Evolutionary conservation across 768 basidiomycete species (phyloP), one percentile per base, ranked within the genome.

Genomic region (Tylopilus rubrobrunneus): DNA sequence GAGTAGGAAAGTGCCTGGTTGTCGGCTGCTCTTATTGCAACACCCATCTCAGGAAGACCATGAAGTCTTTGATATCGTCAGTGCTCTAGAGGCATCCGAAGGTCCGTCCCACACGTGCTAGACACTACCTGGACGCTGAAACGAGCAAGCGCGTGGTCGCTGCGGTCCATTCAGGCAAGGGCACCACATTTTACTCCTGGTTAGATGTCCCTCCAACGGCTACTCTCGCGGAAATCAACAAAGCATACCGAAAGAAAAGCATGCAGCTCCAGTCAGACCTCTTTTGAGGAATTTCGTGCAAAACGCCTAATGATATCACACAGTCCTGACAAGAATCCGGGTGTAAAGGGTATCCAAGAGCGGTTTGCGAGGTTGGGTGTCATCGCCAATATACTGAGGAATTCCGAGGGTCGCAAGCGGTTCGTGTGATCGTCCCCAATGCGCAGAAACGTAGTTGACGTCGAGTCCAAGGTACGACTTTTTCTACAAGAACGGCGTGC

Each of bases 401-500:
- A 85, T 62, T 62, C 76, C 29, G 91, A 89, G 61, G 79, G 84
- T 45, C 82, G 93, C 36, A 80, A 89, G 68, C 78, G 92, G 83
- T 92, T 68, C 51, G 85, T 76, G 45, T 42, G 31, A 19, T 42
- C 1, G 34, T 42, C 17, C 11, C 36, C 10, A 9, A 41, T 47
- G 47, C 31, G 25, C 40, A 11, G n/a, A 14, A 45, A 27, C 36
- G 48, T n/a, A 31, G 10, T n/a, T 56, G 33, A 56, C 46, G 19
- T 45, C 40, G 56, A 14, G 29, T n/a, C 29, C 19, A 56, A 91
- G 91, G 60, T 92, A 92, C 58, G 89, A 92, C 69, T 90, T 90
- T 70, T 99, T 98, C 80, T 90, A 89, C 78, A 94, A 96, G 73
- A 98, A 98, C 57, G 96, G 96, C 21, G 93, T 99, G 4, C 96